Evolutionary conservation across 768 basidiomycete species (phyloP).

Genomic region (Suillus sp.): DNA sequence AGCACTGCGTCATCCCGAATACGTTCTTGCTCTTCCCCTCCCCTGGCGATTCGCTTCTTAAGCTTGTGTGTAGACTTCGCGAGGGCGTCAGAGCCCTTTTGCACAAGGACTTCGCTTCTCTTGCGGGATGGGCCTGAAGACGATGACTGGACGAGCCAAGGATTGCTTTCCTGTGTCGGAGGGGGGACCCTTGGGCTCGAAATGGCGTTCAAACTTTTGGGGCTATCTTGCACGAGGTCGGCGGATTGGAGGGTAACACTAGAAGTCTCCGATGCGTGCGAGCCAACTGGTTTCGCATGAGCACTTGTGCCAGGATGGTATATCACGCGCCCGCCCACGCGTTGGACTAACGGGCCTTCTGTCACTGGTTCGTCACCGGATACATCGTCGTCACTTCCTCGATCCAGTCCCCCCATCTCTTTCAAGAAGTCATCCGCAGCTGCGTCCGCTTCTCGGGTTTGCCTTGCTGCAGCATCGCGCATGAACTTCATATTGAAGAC

Average conservation of each 20-base stretch:
- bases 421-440: conserved; percentile 72
- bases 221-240: conserved; percentile 44
- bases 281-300: conserved; percentile 26
- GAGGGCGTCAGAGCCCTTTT: conserved; percentile 60
- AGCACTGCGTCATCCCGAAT: conserved; percentile 75
- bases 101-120: conserved; percentile 70
- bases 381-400: conserved; percentile 33
- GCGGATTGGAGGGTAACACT: conserved; percentile 68
- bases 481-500: conserved; percentile 98
- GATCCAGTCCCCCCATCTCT: conserved; percentile 57
- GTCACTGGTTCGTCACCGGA: conserved; percentile 33
- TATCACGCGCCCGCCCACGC: conserved; percentile 67
- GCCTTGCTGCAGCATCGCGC: conserved; percentile 84
- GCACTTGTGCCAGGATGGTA: conserved; percentile 54
- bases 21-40: conserved; percentile 56
- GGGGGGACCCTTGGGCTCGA: conserved; percentile 21
- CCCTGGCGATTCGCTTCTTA: conserved; percentile 62
- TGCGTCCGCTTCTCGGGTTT: conserved; percentile 54
- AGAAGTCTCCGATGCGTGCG: conserved; percentile 57
- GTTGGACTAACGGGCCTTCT: conserved; percentile 44
- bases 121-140: conserved; percentile 59
- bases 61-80: conserved; percentile 77
- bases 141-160: conserved; percentile 67
- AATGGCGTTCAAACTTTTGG: conserved; percentile 16
- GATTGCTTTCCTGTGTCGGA: conserved; percentile 51